Conservation (phyloP, 805 yeast species). For the Wickerhamia fluorescens region DNA sequence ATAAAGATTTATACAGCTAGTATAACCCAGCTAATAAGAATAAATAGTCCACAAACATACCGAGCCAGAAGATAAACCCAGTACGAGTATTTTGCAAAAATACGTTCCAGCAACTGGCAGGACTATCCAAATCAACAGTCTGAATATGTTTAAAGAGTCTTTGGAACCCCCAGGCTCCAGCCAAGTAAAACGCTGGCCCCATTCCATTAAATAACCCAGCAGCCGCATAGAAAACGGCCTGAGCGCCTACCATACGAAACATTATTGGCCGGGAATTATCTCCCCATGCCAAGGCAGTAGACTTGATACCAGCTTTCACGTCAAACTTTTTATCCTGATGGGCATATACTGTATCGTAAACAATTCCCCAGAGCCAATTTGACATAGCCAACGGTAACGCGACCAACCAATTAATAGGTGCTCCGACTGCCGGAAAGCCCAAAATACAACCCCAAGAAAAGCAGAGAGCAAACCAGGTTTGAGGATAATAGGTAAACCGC, state of each 20-base stretch:
- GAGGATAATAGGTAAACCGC: constrained; percentile 94
- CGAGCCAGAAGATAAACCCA: constrained; percentile 60
- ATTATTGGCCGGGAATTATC: constrained; percentile 64
- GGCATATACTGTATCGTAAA: constrained; percentile 93
- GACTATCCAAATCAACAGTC: constrained; percentile 71
- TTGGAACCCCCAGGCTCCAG: constrained; percentile 60
- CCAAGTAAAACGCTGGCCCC: constrained; percentile 79
- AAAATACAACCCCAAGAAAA: constrained; percentile 92
- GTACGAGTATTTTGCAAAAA: constrained; percentile 74
- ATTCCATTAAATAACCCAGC: constrained; percentile 73
- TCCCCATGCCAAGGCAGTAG: constrained; percentile 96
- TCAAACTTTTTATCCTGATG: constrained; percentile 94
- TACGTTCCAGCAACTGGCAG: constrained; percentile 74
- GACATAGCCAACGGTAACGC: constrained; percentile 75
- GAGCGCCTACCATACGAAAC: constrained; percentile 57
- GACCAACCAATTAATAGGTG: constrained; percentile 61
- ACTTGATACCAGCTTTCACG: constrained; percentile 82
- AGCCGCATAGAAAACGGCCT: constrained; percentile 51
- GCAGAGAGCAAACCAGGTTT: constrained; percentile 68
- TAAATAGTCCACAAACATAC: constrained; percentile 60
- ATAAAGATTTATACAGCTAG: constrained; percentile 13
- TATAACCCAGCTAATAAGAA: constrained; percentile 42
- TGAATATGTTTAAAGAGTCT: constrained; percentile 64
- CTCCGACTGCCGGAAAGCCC: constrained; percentile 95
- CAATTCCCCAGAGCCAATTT: constrained; percentile 88